Evolutionary conservation across 108 stramenopile species (phyloP).

Genomic region (Licmophora abbreviata): DNA sequence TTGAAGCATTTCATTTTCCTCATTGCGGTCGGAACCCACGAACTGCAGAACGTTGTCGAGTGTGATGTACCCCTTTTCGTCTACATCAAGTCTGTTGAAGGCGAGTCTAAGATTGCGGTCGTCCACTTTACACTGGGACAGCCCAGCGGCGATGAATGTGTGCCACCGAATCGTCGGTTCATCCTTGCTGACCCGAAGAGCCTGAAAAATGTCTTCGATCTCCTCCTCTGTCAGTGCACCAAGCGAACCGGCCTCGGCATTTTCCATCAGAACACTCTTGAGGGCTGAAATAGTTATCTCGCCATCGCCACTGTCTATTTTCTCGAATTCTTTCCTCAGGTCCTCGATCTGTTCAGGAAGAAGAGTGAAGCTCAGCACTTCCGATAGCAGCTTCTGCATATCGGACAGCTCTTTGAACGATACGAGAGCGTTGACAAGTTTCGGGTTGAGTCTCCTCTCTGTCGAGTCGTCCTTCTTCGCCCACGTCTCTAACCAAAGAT

Average conservation of each 20-base stretch:
- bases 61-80: conserved; percentile 74
- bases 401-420: conserved; percentile 12
- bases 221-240: conserved; percentile 67
- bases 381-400: conserved; percentile 17
- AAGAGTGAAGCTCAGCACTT: conserved; percentile 16
- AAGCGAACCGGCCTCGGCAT: conserved; percentile 49
- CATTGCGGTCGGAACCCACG: conserved; percentile 42
- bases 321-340: conserved; percentile 46
- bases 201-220: conserved; percentile 66
- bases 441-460: conserved; percentile 6
- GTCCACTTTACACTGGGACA: conserved; percentile 69
- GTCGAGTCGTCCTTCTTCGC: conserved; percentile 11
- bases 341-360: conserved; percentile 33
- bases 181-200: conserved; percentile 43
- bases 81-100: conserved; percentile 73
- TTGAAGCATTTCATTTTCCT: conserved; percentile 44
- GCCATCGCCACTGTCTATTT: conserved; percentile 57
- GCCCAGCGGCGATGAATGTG: conserved; percentile 80
- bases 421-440: conserved; percentile 6
- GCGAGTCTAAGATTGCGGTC: conserved; percentile 75
- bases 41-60: conserved; percentile 67
- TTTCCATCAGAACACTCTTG: conserved; percentile 49
- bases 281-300: conserved; percentile 61
- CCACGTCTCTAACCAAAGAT: conserved; percentile 52
- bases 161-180: conserved; percentile 79